Percentiles rank a stretch among this genome's conserved stretches.
Evolutionary conservation across 1,284 basidiomycete genomes (phyloP).

Genomic region (Golubevia sp.): DNA sequence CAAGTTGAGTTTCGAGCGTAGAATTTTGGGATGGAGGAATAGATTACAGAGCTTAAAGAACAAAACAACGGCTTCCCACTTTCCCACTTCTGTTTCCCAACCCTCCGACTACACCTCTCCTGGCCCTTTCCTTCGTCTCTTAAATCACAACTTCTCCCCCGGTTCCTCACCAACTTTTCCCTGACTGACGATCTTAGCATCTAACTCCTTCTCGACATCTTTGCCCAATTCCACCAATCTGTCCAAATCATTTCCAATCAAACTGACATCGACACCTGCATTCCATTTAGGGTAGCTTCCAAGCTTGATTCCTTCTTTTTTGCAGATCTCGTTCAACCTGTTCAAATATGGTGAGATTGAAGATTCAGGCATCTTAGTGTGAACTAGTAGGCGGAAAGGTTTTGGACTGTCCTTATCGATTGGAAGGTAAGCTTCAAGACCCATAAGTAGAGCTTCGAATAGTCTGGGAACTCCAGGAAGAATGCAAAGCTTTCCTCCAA

Average conservation of each 20-base stretch:
- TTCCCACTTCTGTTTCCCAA: not conserved
- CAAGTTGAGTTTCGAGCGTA: too few relatives aligned
- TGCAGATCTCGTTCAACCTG: constrained; percentile 74
- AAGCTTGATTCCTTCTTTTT: constrained; percentile 76
- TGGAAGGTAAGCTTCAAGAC: constrained; percentile 63
- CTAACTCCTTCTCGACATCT: constrained; percentile 64
- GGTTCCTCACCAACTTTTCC: constrained; percentile 62
- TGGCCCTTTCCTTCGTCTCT: not conserved
- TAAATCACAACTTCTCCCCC: constrained; percentile 38
- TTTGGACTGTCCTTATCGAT: constrained; percentile 31
- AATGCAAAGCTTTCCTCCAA: constrained; percentile 81
- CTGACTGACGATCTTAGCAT: constrained; percentile 64
- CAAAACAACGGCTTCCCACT: not conserved
- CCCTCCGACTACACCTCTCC: not conserved
- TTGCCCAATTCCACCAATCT: constrained; percentile 68
- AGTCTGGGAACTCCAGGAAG: constrained; percentile 87
- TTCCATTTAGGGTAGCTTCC: constrained; percentile 72
- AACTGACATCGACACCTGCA: constrained; percentile 71
- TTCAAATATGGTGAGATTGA: constrained; percentile 87
- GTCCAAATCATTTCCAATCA: constrained; percentile 75
- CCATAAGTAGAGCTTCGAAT: constrained; percentile 79
- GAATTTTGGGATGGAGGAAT: too few relatives aligned
- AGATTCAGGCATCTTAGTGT: constrained; percentile 75
- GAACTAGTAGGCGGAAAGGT: constrained; percentile 39
- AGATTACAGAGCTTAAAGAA: too few relatives aligned